phyloP scores from a whole-genome alignment of 2,329 filamentous ascomycete species.

The Fusarium coicis region DNA sequence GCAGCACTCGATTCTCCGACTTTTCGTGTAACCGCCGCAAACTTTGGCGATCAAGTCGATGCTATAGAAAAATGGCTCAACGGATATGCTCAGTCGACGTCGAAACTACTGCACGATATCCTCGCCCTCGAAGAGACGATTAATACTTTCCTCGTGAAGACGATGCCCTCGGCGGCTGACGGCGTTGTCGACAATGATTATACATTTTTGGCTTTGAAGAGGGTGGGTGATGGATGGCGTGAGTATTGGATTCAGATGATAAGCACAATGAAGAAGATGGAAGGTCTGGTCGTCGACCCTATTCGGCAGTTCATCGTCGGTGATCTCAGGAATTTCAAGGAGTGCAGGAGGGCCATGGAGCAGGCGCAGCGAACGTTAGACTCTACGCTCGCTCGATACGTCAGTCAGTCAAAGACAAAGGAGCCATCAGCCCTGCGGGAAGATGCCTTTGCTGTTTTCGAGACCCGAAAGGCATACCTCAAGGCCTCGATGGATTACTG shows the following conservation, averaged over 20 bases:
- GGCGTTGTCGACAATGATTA: slow-evolving; percentile 95
- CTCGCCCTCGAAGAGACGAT: slow-evolving; percentile 82
- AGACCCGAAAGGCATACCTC: slow-evolving; percentile 89
- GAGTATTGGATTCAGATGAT: slow-evolving; percentile 88
- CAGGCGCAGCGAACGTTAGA: slow-evolving; percentile 87
- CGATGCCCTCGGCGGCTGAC: slow-evolving; percentile 82
- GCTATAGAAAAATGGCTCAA: slow-evolving; percentile 92
- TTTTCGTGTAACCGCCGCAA: slow-evolving; percentile 85
- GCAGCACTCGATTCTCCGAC: slow-evolving; percentile 96
- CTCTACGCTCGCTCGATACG: slow-evolving; percentile 81
- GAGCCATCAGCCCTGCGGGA: slow-evolving; percentile 91
- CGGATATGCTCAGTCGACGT: slow-evolving; percentile 63
- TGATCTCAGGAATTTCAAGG: slow-evolving; percentile 88
- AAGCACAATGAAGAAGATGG: slow-evolving; percentile 79
- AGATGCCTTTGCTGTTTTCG: slow-evolving; percentile 95
- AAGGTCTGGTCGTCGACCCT: slow-evolving; percentile 81
- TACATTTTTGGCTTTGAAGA: slow-evolving; percentile 84
- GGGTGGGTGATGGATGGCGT: slow-evolving; percentile 84
- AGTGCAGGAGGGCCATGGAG: slow-evolving; percentile 80
- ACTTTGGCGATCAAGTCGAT: slow-evolving; percentile 93
- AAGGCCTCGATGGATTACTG: slow-evolving; percentile 95
- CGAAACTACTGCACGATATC: slow-evolving; percentile 70
- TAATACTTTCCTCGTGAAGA: slow-evolving; percentile 78
- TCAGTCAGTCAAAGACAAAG: slow-evolving; percentile 89
- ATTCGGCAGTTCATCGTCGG: slow-evolving; percentile 80